Base-by-base conservation (phyloP, 208 protist genomes). In the Porcisia deanei region DNA sequence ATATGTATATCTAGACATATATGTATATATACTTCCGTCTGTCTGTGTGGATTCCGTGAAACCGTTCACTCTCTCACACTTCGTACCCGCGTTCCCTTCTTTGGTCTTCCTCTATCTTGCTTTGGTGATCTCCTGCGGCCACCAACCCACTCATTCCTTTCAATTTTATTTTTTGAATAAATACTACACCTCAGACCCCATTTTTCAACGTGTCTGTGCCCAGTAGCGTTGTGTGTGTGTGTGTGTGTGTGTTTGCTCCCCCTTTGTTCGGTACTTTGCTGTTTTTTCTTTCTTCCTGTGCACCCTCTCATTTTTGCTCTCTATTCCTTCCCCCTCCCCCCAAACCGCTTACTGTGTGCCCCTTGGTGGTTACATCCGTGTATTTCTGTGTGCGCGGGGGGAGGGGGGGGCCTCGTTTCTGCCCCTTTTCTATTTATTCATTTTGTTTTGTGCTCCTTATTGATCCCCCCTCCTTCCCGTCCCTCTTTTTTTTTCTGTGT, bases 401-500 rank as follows among this genome's bases (percentile, higher is more conserved):
- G 8, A 52, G 47, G 47, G 0, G 10, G 10, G 47, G 47, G 10
- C 5, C 10, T 52, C 47, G 5, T 52, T 52, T 52, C 10, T 52
- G 8, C 47, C 5, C 47, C 47, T 52, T 12, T 52, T 34, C 18
- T 22, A 8, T n/a, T 61, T 61, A 8, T n/a, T 52, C 47, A 14
- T 14, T 52, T 52, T 52, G 47, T 52, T 52, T 52, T 52, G 47
- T 52, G 47, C 47, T 52, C 47, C 47, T 52, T 52, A 52, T 52
- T 52, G 47, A 52, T 49, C 59, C 57, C 53, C 68, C 55, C 57
- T 55, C 57, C 39, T 49, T 65, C 25, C 52, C 12, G 34, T 52
- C 58, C 16, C 64, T 65, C 20, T 20, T 9, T 34, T 39, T 52
- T 70, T 68, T 59, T 74, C 52, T 79, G 59, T 52, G n/a, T 69